phyloP scores from a whole-genome alignment of 2,329 filamentous ascomycete genomes.

The Elsinoe perseae region DNA sequence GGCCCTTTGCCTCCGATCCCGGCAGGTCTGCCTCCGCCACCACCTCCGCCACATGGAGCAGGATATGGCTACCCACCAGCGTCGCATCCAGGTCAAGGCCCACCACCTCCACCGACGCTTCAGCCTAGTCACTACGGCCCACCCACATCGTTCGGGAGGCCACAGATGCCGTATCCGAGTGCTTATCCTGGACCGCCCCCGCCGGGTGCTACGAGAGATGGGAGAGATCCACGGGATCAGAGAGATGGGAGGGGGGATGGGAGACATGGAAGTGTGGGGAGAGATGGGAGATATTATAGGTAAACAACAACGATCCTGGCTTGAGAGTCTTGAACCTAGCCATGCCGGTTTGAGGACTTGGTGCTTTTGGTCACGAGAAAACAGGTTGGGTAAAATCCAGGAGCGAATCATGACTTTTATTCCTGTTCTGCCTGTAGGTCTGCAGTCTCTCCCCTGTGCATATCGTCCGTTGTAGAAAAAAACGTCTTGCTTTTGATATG shows the following conservation, averaged over 20 bases:
- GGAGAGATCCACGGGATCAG: background rate
- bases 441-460: no score
- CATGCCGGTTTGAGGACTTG: no score
- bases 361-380: no score
- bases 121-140: background rate
- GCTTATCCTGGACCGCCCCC: slow-evolving; percentile 8
- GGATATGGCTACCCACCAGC: slow-evolving; percentile 15
- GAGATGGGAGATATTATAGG: background rate
- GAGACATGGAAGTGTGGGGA: background rate
- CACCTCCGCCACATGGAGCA: slow-evolving; percentile 15
- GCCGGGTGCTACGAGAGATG: background rate
- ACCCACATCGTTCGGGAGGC: background rate
- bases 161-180: background rate
- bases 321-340: no score
- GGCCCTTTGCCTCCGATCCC: slow-evolving; percentile 15
- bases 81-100: background rate
- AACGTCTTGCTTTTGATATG: no score
- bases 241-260: background rate
- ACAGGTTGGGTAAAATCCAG: no score
- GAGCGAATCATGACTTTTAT: no score
- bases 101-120: background rate
- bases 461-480: no score
- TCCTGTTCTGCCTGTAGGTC: no score
- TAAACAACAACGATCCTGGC: no score
- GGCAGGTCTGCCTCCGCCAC: slow-evolving; percentile 15